These are phyloP conservation scores for Nicotiana otophora DNA, from an alignment of 257 asterid species.

Conservation along the genomic window DNA sequence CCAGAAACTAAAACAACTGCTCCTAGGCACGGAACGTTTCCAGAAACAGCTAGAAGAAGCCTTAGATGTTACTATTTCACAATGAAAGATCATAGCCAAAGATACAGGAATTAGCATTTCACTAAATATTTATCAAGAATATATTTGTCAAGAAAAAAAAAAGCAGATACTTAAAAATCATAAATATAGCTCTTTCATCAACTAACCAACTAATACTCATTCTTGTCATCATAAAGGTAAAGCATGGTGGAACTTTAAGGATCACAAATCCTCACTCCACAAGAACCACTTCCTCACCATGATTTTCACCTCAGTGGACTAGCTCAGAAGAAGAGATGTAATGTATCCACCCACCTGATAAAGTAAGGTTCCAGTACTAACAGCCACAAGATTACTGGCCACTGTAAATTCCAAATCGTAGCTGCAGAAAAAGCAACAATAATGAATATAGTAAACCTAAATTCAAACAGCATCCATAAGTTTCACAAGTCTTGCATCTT, in stretches of 20 bases:
- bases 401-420: slow-evolving; percentile 96
- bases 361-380: slow-evolving; percentile 89
- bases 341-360: slow-evolving; percentile 61
- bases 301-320: not conserved
- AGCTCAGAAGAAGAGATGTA: not conserved
- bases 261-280: not conserved
- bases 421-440: slow-evolving; percentile 40
- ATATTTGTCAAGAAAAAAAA: not conserved
- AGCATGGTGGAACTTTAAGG: not conserved
- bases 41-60: not conserved
- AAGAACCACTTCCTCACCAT: not conserved
- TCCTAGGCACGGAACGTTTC: not conserved
- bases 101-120: not conserved
- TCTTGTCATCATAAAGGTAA: not conserved
- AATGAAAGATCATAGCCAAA: not conserved
- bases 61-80: not conserved
- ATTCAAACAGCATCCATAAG: not conserved
- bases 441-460: slow-evolving; percentile 14
- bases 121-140: not conserved
- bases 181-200: not conserved
- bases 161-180: not conserved
- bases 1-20: not conserved
- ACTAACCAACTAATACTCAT: not conserved
- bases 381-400: slow-evolving; percentile 82
- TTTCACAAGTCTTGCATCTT: slow-evolving; percentile 10